These are phyloP conservation scores for Cucurbita pepo DNA, from an alignment of 306 rosid genomes.

Conservation along the genomic window DNA sequence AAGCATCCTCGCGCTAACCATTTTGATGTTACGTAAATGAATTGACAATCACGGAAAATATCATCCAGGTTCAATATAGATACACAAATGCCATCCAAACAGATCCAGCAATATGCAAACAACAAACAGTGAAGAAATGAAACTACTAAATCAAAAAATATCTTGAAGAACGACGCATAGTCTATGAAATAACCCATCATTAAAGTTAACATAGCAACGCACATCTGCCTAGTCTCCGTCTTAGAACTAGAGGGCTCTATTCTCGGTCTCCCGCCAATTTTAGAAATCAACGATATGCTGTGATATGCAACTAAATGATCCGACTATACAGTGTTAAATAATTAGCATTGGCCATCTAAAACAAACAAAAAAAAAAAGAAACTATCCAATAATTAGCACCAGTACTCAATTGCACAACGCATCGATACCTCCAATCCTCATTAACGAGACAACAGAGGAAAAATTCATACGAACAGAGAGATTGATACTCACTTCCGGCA, in stretches of 20 bases:
- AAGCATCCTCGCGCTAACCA: neutral
- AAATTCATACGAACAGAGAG: neutral
- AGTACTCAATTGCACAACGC: neutral
- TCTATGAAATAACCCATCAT: neutral
- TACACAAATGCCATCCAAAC: neutral
- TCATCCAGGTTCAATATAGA: neutral
- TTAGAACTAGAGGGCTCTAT: neutral
- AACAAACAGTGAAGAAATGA: neutral
- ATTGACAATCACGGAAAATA: neutral
- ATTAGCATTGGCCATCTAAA: neutral
- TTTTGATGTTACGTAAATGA: neutral
- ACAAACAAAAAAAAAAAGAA: neutral
- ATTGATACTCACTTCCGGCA: conserved; percentile 49
- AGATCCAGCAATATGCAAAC: neutral
- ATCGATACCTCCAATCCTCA: neutral
- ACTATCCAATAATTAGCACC: neutral
- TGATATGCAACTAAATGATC: neutral
- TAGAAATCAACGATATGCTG: neutral
- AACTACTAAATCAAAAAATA: neutral
- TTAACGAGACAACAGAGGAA: neutral
- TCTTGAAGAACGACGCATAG: neutral
- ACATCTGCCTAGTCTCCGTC: neutral
- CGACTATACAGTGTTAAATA: neutral
- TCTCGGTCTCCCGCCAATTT: neutral
- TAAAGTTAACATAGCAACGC: neutral